phyloP scores from a whole-genome alignment of 305 asterid species.

The Coffea humblotiana region DNA sequence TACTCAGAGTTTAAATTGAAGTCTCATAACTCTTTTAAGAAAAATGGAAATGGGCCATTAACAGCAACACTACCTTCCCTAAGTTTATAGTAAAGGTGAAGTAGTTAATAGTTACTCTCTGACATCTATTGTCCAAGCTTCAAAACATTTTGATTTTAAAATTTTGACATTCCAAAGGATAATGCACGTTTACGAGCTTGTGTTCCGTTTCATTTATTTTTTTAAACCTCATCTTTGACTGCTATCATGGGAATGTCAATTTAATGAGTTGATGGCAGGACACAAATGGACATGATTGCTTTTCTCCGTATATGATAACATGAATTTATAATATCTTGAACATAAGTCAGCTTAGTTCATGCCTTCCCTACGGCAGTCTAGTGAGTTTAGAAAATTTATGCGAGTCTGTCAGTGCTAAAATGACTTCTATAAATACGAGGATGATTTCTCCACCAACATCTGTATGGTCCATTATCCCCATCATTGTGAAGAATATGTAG shows the following conservation, averaged over 20 bases:
- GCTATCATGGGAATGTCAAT: neutral
- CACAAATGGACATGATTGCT: neutral
- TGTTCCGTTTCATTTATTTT: neutral
- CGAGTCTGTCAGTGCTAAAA: neutral
- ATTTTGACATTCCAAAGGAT: too few species aligned
- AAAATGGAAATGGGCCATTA: neutral
- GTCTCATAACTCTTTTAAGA: neutral
- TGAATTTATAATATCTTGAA: neutral
- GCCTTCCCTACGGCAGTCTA: neutral
- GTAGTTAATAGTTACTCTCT: neutral
- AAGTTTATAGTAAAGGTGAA: neutral
- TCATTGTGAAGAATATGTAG: too few species aligned
- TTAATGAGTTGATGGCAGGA: slow-evolving; percentile 2
- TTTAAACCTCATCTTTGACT: neutral
- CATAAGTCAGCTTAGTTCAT: neutral
- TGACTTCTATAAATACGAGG: neutral
- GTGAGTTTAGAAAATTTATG: neutral
- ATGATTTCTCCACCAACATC: neutral
- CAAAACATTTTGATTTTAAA: neutral
- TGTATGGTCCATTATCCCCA: neutral
- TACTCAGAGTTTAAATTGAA: neutral
- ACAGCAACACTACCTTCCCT: neutral
- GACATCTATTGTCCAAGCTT: neutral
- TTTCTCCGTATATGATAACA: neutral
- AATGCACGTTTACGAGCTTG: neutral